Percentiles rank a stretch among this genome's conserved stretches.
Conservation (phyloP, 129 eudicot species). For the Flaveria ramosissima region DNA sequence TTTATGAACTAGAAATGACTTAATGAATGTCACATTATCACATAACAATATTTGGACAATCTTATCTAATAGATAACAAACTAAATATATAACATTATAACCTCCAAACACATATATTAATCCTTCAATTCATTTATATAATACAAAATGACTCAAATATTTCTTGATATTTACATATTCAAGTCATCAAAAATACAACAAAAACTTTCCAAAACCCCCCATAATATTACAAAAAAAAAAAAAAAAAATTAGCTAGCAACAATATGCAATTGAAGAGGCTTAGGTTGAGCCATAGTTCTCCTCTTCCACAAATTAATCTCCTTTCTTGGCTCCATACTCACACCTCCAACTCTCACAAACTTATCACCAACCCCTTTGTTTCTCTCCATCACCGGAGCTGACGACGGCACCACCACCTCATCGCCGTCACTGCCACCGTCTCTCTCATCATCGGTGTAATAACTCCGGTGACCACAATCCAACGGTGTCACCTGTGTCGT, state of each 20-base stretch:
- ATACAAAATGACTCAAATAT: slow-evolving; percentile 25
- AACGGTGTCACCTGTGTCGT: slow-evolving; percentile 58
- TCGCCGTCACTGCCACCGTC: slow-evolving; percentile 34
- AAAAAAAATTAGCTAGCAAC: not conserved
- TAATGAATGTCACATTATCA: too few relatives aligned
- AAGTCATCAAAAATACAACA: slow-evolving; percentile 28
- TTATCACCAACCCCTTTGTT: slow-evolving; percentile 37
- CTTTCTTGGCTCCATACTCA: slow-evolving; percentile 61
- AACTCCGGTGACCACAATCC: slow-evolving; percentile 30
- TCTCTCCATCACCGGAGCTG: slow-evolving; percentile 55
- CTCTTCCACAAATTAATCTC: slow-evolving; percentile 89
- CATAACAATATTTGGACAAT: too few relatives aligned
- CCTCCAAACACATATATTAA: not conserved
- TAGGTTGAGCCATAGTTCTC: slow-evolving; percentile 82
- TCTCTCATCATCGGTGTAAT: slow-evolving; percentile 46
- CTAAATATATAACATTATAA: not conserved
- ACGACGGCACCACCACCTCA: slow-evolving; percentile 44
- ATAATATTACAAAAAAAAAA: not conserved
- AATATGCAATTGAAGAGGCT: slow-evolving; percentile 61
- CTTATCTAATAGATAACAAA: too few relatives aligned
- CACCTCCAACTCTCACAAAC: slow-evolving; percentile 24
- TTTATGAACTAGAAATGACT: too few relatives aligned
- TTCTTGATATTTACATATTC: slow-evolving; percentile 24
- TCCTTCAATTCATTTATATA: slow-evolving; percentile 9
- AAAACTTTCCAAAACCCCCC: not conserved